A percentile compares a stretch with the other conserved stretches of the same genome.
phyloP scores from a whole-genome alignment of 2,329 filamentous ascomycete species.

The Epichloe festucae region DNA sequence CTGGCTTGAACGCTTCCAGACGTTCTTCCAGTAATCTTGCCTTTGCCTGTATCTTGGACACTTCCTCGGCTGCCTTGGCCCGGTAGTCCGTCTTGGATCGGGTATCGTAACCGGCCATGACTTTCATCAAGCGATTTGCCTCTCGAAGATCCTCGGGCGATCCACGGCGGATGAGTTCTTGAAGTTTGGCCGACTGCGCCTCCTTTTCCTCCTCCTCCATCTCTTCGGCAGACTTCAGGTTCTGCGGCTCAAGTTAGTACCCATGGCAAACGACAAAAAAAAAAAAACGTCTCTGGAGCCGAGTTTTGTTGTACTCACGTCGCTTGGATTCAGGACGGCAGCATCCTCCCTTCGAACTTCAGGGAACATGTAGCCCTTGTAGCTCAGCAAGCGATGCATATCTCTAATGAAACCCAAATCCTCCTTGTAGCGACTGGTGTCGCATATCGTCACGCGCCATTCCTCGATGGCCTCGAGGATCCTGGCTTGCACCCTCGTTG shows the following conservation, averaged over 20 bases:
- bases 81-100: conserved; percentile 94
- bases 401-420: conserved; percentile 92
- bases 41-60: conserved; percentile 90
- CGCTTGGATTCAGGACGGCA: conserved; percentile 89
- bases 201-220: conserved; percentile 96
- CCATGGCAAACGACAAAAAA: conserved; percentile 14
- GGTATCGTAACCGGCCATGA: conserved; percentile 97
- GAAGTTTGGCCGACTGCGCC: conserved; percentile 93
- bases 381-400: conserved; percentile 90
- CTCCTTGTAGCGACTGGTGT: conserved; percentile 94
- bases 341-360: conserved; percentile 88
- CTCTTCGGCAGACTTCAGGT: conserved; percentile 89
- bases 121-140: conserved; percentile 95
- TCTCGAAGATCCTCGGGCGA: conserved; percentile 90
- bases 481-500: conserved; percentile 76
- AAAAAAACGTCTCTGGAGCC: too few relatives aligned
- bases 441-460: conserved; percentile 96
- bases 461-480: conserved; percentile 96
- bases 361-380: conserved; percentile 95
- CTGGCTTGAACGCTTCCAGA: conserved; percentile 68
- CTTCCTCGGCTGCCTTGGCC: conserved; percentile 92
- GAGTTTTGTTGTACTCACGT: conserved; percentile 48
- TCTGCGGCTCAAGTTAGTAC: conserved; percentile 36
- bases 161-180: conserved; percentile 87
- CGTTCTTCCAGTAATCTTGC: conserved; percentile 86